Base-by-base conservation (phyloP, 805 yeast genomes). In the Teunomyces kruisii region DNA sequence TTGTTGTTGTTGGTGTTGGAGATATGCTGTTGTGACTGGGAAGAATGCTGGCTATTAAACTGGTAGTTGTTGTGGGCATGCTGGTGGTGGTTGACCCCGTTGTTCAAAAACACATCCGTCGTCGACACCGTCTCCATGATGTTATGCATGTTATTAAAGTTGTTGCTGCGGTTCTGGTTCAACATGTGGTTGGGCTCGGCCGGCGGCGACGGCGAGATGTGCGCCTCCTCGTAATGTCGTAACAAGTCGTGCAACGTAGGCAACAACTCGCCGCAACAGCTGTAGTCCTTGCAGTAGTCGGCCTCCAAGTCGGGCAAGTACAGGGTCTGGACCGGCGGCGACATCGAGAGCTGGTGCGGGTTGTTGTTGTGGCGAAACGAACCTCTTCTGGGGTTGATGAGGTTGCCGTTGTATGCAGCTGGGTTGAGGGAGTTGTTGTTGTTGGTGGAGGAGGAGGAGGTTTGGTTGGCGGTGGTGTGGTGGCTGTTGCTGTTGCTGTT, bases 171-270 rank as follows among this genome's bases (percentile, higher is more conserved):
- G 46, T 46, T 53, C 55, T 63, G 53, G 47, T 61, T 61, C 38
- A 62, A 47, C 35, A 66, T 53, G 46, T 64, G 69, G 41, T 59
- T 58, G 45, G 55, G 59, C 44, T 67, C 70, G 22, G 61, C 53
- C 31, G 79, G 79, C 3, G 79, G 80, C 35, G 79, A 76, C 32
- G 77, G 75, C 51, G 72, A 72, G 46, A 94, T 91, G 67, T 94
- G 99, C 39, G 94, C 89, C 66, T 94, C 98, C 63, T 94, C 99
- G 64, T 94, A 94, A 65, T 94, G 99, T 56, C 94, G 81, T 51
- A 94, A 75, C 49, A 94, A 74, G 63, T 94, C 99, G 64, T 94
- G 99, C 52, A 94, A 72, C 9, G 96, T 91, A 27, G 98, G 98
- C 49, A 94, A 76, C 35, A 85, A 72, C 61, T 87, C 86, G 24